phyloP scores from a whole-genome alignment of 2,329 filamentous ascomycete genomes.

The Epichloe sp. region DNA sequence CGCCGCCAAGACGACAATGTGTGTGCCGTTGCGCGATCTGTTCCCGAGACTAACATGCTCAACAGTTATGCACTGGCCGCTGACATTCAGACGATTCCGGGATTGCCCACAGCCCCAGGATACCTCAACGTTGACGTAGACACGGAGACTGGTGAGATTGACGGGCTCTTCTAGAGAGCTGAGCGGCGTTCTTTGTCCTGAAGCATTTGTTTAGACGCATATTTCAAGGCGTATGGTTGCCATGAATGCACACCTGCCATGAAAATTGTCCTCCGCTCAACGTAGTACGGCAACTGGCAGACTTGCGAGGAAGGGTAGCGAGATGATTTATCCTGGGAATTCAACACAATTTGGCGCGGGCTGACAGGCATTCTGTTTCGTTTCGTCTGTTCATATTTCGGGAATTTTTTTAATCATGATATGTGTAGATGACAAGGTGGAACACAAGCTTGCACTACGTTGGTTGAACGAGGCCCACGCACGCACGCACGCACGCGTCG shows the following conservation, averaged over 20 bases:
- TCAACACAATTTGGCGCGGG: slow-evolving; percentile 3
- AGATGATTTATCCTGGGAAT: background rate
- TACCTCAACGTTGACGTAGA: slow-evolving; percentile 90
- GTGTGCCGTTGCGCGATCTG: background rate
- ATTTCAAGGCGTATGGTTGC: background rate
- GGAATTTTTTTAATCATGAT: no score
- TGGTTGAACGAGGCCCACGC: no score
- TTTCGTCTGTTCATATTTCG: no score
- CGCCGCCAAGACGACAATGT: background rate
- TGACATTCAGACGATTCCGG: slow-evolving; percentile 96
- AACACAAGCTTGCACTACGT: no score
- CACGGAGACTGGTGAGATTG: slow-evolving; percentile 69
- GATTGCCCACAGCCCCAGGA: slow-evolving; percentile 84
- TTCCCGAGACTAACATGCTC: slow-evolving; percentile 19
- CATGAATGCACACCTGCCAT: background rate
- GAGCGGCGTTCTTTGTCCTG: background rate
- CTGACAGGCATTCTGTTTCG: no score
- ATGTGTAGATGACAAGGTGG: no score
- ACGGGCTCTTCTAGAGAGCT: slow-evolving; percentile 65
- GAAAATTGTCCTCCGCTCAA: slow-evolving; percentile 4
- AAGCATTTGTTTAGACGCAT: background rate
- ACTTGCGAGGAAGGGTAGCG: background rate
- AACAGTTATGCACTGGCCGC: slow-evolving; percentile 77
- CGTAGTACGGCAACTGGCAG: slow-evolving; percentile 3
- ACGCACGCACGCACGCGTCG: background rate